These are phyloP conservation scores for Globisporangium rhizosaccharum DNA, from an alignment of 352 stramenopile species.

Conservation along the genomic window DNA sequence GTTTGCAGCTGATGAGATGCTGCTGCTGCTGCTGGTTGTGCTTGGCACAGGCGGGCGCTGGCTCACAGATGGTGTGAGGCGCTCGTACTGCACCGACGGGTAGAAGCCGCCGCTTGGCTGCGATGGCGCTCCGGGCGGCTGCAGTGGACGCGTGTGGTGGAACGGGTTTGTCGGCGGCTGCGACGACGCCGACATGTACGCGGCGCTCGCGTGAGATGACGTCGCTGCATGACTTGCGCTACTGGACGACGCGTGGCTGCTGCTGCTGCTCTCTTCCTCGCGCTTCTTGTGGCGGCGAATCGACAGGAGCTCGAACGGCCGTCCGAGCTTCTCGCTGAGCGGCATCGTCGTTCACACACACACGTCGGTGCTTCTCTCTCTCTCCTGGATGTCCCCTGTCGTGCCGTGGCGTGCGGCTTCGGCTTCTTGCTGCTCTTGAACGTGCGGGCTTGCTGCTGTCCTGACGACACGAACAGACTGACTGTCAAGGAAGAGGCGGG, in stretches of 20 bases:
- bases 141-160: slow-evolving; percentile 7
- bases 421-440: too few relatives aligned
- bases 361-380: neutral
- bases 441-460: too few relatives aligned
- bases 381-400: neutral
- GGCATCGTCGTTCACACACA: slow-evolving; percentile 21
- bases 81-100: slow-evolving; percentile 17
- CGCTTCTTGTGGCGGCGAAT: slow-evolving; percentile 60
- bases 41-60: slow-evolving; percentile 8
- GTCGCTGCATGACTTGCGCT: slow-evolving; percentile 1
- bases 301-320: slow-evolving; percentile 60
- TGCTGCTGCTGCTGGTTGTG: neutral
- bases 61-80: slow-evolving; percentile 16
- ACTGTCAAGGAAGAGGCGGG: too few relatives aligned
- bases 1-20: neutral
- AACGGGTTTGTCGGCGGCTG: slow-evolving; percentile 8
- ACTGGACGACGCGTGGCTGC: neutral
- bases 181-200: slow-evolving; percentile 6
- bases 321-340: slow-evolving; percentile 46
- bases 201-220: slow-evolving; percentile 6
- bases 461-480: too few relatives aligned
- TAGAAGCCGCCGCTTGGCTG: slow-evolving; percentile 20
- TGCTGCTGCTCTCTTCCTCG: slow-evolving; percentile 21
- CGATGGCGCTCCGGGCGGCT: slow-evolving; percentile 12
- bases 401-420: too few relatives aligned